Conservation (phyloP, 257 asterid genomes). For the Buddleja alternifolia region DNA sequence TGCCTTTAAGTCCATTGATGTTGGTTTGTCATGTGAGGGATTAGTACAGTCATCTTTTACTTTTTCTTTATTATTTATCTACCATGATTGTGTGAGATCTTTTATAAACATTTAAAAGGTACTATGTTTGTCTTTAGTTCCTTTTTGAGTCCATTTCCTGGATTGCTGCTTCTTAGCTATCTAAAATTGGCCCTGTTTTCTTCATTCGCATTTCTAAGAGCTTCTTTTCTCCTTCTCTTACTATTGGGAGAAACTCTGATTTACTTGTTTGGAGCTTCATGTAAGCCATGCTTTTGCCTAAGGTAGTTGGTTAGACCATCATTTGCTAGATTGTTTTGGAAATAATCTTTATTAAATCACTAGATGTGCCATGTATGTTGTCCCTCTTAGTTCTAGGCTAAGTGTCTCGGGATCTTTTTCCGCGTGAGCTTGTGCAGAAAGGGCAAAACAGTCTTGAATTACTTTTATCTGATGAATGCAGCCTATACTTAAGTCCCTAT, state of each 20-base stretch:
- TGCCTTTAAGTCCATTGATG: not conserved
- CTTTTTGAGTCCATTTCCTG: not conserved
- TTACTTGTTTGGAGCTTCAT: slow-evolving; percentile 15
- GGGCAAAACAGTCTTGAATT: slow-evolving; percentile 63
- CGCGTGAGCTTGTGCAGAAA: slow-evolving; percentile 34
- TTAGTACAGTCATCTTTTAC: slow-evolving; percentile 16
- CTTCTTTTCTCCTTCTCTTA: slow-evolving; percentile 5
- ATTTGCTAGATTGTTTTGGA: slow-evolving; percentile 11
- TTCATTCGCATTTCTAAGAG: not conserved
- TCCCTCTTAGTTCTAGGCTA: slow-evolving; percentile 22
- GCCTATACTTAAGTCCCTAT: slow-evolving; percentile 67
- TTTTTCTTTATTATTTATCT: not conserved
- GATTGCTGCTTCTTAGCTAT: slow-evolving; percentile 1
- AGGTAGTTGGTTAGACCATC: slow-evolving; percentile 22
- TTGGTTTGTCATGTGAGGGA: slow-evolving; percentile 13
- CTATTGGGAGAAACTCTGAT: not conserved
- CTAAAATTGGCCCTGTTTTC: slow-evolving; percentile 9
- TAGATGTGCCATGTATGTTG: not conserved
- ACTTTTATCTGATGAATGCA: slow-evolving; percentile 81
- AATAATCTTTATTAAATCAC: slow-evolving; percentile 4
- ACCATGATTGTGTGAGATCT: not conserved
- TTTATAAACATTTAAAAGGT: not conserved
- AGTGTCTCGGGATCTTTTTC: slow-evolving; percentile 34
- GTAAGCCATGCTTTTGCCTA: slow-evolving; percentile 4
- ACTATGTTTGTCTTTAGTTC: slow-evolving; percentile 3